Base-by-base conservation (phyloP, 148 eudicot species). In the Tetragonia tetragonoides region DNA sequence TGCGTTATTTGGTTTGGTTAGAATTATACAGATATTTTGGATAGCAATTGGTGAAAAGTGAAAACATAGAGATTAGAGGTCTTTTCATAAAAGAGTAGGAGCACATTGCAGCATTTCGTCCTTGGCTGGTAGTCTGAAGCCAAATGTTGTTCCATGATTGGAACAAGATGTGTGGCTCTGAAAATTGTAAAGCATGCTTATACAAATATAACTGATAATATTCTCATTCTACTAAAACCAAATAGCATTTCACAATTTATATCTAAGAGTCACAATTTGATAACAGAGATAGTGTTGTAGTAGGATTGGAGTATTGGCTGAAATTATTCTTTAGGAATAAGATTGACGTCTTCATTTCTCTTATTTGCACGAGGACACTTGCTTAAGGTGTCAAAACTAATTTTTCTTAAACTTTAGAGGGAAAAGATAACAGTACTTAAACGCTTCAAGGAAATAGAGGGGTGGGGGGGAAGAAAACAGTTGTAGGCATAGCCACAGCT, bases 151-250 rank as follows among this genome's bases (percentile, higher is more conserved):
- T 69, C 40, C 73, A 66, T 74, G 28, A 42, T 56, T 73, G 79
- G 44, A 75, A 18, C 70, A 70, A 80, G 57, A 65, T 75, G 71
- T 69, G 69, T 62, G 60, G 60, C 59, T 47, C 62, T 28, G 37
- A 24, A 40, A 10, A 18, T 77, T 40, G 5, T 68, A 59, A 41
- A 28, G 80, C 66, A 69, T 64, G 59, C 42, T 9, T 28, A 14
- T 24, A 62, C 64, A 67, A 40, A 41, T 68, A 47, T 0, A 49
- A 8, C 12, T 2, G 2, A 7, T 10, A 49, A 7, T 49, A 49
- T 49, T 49, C 53, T 49, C 14, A 49, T 6, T 49, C 53, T 14
- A 49, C 53, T 49, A 49, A 10, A 7, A 40, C 18, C 39, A 69
- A 77, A 70, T 16, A 57, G 39, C 38, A 39, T 62, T 67, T 69